phyloP scores from a whole-genome alignment of 192 early-diverging fungal species.

The Dissophora ornata region DNA sequence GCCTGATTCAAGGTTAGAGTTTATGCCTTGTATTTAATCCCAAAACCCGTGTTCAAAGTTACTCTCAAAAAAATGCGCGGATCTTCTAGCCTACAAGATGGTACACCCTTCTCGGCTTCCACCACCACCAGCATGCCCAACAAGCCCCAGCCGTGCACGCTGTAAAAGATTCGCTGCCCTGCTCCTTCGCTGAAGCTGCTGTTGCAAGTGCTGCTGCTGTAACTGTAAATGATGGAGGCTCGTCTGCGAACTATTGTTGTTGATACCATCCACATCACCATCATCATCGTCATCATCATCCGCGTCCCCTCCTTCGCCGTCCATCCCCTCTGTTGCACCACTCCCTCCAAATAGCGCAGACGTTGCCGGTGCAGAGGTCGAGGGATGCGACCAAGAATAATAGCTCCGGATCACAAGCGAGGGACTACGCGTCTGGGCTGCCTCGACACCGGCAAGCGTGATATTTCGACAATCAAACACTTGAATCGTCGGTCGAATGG shows the following conservation, averaged over 20 bases:
- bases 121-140: background rate
- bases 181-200: conserved; percentile 14
- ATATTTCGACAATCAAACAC: conserved; percentile 65
- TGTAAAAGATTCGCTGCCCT: conserved; percentile 16
- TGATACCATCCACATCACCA: background rate
- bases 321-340: background rate
- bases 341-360: conserved; percentile 13
- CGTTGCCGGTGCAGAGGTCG: conserved; percentile 9
- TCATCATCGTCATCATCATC: conserved; percentile 28
- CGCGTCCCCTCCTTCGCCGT: conserved; percentile 7
- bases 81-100: conserved; percentile 16
- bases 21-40: too few relatives aligned
- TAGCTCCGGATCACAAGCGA: conserved; percentile 59
- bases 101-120: conserved; percentile 4
- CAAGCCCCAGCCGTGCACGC: conserved; percentile 31
- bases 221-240: conserved; percentile 44
- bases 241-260: conserved; percentile 21
- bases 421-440: conserved; percentile 49
- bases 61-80: too few relatives aligned
- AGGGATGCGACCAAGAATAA: conserved; percentile 57
- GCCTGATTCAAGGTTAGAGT: too few relatives aligned
- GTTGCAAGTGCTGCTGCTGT: conserved; percentile 44
- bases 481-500: conserved; percentile 46
- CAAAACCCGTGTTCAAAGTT: too few relatives aligned
- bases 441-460: conserved; percentile 57